phyloP scores from a whole-genome alignment of 2,329 filamentous ascomycete genomes.

The Dichotomopilus funicola region DNA sequence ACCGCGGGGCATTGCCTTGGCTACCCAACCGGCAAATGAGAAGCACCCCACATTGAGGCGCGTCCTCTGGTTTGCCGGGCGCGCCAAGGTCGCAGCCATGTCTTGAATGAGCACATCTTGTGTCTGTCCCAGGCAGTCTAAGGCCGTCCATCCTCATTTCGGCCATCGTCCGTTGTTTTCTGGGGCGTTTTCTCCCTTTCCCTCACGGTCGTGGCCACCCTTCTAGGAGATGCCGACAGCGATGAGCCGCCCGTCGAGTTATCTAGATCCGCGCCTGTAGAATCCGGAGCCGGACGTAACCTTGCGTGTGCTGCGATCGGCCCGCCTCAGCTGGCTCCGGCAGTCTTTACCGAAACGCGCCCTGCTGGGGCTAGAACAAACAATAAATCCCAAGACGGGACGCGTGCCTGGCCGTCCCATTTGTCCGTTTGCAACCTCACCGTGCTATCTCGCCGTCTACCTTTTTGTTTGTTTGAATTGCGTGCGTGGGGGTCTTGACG shows the following conservation, averaged over 20 bases:
- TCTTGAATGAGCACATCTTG: background rate
- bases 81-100: slow-evolving; percentile 1
- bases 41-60: no score
- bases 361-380: background rate
- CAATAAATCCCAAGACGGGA: background rate
- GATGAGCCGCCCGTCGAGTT: background rate
- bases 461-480: background rate
- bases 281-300: background rate
- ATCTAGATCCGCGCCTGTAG: background rate
- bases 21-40: no score
- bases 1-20: no score
- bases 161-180: no score
- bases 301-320: background rate
- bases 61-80: no score
- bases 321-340: background rate
- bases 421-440: background rate
- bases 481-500: background rate
- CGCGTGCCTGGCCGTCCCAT: no score
- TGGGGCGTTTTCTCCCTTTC: no score
- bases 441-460: background rate
- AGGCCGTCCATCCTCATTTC: slow-evolving; percentile 4
- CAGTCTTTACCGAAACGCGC: background rate
- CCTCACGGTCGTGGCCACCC: no score
- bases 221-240: no score
- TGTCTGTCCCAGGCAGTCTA: no score